phyloP scores from a whole-genome alignment of 345 rosid species.

The Chamaenerion angustifolium region DNA sequence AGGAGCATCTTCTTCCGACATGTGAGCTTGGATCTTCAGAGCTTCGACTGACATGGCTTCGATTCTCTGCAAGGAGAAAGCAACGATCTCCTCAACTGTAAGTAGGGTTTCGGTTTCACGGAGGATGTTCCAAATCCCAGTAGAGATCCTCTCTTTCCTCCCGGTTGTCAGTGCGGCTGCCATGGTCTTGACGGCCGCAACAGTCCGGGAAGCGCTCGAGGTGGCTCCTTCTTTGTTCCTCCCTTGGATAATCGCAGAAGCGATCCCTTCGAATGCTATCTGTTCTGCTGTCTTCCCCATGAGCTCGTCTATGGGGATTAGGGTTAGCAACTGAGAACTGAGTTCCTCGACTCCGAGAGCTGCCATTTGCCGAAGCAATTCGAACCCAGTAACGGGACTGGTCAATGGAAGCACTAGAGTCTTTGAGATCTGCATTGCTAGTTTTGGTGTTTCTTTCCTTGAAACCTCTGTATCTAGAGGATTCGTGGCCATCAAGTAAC shows the following conservation, averaged over 20 bases:
- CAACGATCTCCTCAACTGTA: conserved; percentile 55
- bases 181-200: conserved; percentile 70
- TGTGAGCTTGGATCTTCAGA: conserved; percentile 77
- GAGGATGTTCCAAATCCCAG: conserved; percentile 72
- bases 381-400: conserved; percentile 39
- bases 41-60: conserved; percentile 76
- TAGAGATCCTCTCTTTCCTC: conserved; percentile 70
- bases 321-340: conserved; percentile 35
- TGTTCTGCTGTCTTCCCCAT: conserved; percentile 90
- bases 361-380: conserved; percentile 59
- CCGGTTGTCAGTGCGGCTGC: conserved; percentile 50
- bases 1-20: conserved; percentile 71
- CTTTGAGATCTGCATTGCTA: conserved; percentile 89
- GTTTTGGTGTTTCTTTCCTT: conserved; percentile 67
- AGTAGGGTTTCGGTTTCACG: conserved; percentile 25
- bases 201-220: conserved; percentile 74
- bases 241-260: conserved; percentile 87
- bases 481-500: conserved; percentile 77
- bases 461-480: conserved; percentile 45
- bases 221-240: conserved; percentile 81
- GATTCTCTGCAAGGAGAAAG: conserved; percentile 60
- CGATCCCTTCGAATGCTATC: conserved; percentile 92
- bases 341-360: conserved; percentile 45
- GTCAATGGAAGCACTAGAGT: conserved; percentile 38
- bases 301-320: conserved; percentile 73